phyloP scores from a whole-genome alignment of 2,329 filamentous ascomycete species.

The Cryoendolithus antarcticus region DNA sequence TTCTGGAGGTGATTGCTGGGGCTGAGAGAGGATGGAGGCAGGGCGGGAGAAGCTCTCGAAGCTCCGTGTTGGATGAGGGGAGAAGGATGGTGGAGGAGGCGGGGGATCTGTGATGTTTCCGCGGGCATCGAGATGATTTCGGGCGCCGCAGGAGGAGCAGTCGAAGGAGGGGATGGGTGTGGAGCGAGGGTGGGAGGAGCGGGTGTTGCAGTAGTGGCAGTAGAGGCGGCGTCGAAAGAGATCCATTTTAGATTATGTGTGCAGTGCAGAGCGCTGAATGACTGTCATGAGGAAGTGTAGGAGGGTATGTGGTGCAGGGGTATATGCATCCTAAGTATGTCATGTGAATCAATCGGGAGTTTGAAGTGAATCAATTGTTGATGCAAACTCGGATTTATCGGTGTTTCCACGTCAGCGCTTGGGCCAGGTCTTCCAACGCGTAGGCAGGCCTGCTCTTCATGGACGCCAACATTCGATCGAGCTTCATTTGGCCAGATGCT shows the following conservation, averaged over 20 bases:
- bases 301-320: too few species aligned
- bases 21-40: neutral
- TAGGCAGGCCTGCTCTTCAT: too few species aligned
- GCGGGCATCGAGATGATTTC: slow-evolving; percentile 82
- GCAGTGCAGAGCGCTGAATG: too few species aligned
- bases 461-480: too few species aligned
- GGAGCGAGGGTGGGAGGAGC: slow-evolving; percentile 48
- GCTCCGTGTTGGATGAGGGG: slow-evolving; percentile 10
- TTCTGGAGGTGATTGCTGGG: slow-evolving; percentile 17
- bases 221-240: slow-evolving; percentile 17
- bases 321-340: too few species aligned
- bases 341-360: too few species aligned
- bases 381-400: too few species aligned
- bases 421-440: too few species aligned
- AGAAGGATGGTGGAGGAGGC: neutral
- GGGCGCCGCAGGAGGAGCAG: slow-evolving; percentile 68
- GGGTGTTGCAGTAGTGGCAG: slow-evolving; percentile 77
- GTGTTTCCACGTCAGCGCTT: too few species aligned
- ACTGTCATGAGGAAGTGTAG: too few species aligned
- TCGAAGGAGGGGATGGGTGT: slow-evolving; percentile 53
- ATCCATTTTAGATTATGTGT: slow-evolving; percentile 1
- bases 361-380: too few species aligned
- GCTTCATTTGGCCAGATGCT: too few species aligned
- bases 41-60: slow-evolving; percentile 14
- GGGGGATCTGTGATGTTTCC: slow-evolving; percentile 68